These are phyloP conservation scores for Paramecium pentaurelia DNA, from an alignment of 73 alveolate genomes.

Conservation along the genomic window DNA sequence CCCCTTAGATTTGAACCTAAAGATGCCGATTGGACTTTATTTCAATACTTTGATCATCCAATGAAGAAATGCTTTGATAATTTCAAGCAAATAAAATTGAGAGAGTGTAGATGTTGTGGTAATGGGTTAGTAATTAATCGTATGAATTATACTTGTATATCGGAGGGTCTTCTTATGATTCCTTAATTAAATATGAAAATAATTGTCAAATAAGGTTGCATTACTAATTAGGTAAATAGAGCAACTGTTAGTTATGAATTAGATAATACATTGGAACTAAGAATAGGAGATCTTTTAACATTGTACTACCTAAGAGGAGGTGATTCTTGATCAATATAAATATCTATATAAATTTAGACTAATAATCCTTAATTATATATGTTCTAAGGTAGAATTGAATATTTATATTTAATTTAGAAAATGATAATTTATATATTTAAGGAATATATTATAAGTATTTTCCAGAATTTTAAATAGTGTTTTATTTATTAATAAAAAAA, in stretches of 20 bases:
- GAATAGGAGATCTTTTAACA: not conserved
- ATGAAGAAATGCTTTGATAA: slow-evolving; percentile 33
- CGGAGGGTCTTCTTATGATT: not conserved
- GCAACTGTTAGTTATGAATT: not conserved
- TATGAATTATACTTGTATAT: not conserved
- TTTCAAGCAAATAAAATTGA: not conserved
- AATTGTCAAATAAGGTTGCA: not conserved
- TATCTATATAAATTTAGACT: not conserved
- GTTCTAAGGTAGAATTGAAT: too few species aligned
- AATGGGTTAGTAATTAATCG: not conserved
- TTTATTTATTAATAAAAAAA: too few species aligned
- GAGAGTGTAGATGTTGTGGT: slow-evolving; percentile 19
- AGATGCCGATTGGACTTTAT: slow-evolving; percentile 6
- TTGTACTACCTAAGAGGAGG: slow-evolving; percentile 21
- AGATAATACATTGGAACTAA: not conserved
- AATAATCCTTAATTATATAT: too few species aligned
- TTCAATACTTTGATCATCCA: not conserved
- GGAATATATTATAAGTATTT: too few species aligned
- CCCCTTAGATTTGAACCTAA: slow-evolving; percentile 2
- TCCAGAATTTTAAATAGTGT: too few species aligned
- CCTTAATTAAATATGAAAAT: not conserved
- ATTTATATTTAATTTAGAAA: too few species aligned
- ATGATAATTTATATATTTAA: too few species aligned
- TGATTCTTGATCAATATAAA: not conserved
- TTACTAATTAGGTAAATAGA: not conserved